Percentiles rank a stretch among this genome's conserved stretches.
phyloP scores from a whole-genome alignment of 1,284 basidiomycete genomes.

The Ceratobasidium sp. region DNA sequence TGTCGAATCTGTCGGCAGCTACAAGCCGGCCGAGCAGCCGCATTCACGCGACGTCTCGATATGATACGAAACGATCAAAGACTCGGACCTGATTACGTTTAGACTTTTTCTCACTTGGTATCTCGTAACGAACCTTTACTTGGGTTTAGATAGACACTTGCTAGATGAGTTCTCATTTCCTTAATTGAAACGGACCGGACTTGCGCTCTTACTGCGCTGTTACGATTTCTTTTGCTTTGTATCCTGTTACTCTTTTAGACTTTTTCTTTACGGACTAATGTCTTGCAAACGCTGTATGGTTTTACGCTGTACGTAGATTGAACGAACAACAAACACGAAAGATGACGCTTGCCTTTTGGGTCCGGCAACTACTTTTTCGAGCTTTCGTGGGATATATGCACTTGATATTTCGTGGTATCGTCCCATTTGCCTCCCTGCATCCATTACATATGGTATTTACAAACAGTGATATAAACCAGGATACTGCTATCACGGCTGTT shows the following conservation, averaged over 20 bases:
- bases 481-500: neutral
- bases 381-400: neutral
- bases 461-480: neutral
- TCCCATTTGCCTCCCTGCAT: neutral
- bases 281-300: neutral
- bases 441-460: neutral
- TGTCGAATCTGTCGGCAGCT: slow-evolving; percentile 12
- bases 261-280: slow-evolving; percentile 5
- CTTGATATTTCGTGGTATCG: neutral
- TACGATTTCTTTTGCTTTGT: neutral
- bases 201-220: neutral
- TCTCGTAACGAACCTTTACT: neutral
- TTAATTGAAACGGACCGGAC: neutral
- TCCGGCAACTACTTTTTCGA: neutral
- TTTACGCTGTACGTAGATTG: slow-evolving; percentile 1
- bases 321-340: neutral
- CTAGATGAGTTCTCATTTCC: neutral
- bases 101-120: neutral
- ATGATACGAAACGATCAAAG: neutral
- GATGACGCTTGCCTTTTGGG: neutral
- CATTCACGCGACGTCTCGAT: slow-evolving; percentile 8
- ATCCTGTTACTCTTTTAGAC: neutral
- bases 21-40: slow-evolving; percentile 16
- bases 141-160: slow-evolving; percentile 4
- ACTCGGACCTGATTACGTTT: neutral